These are phyloP conservation scores for Elsinoe fawcettii DNA, from an alignment of 2,329 filamentous ascomycete genomes.

Conservation along the genomic window DNA sequence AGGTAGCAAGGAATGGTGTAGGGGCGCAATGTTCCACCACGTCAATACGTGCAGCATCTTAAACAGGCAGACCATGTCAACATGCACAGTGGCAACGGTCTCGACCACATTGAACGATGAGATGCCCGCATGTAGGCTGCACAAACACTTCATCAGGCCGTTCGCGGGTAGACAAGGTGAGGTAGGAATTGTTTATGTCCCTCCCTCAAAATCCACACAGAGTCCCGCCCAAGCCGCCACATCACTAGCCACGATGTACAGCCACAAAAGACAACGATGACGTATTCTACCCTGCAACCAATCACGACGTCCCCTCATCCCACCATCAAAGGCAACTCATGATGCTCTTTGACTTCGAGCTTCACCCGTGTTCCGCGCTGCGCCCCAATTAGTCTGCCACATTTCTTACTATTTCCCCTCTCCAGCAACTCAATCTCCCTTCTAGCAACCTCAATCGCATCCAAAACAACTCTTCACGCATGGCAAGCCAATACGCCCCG, in stretches of 20 bases:
- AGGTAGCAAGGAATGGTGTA: too few relatives aligned
- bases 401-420: background rate
- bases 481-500: constrained; percentile 21
- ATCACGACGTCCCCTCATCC: background rate
- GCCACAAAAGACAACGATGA: background rate
- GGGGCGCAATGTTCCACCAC: too few relatives aligned
- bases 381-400: background rate
- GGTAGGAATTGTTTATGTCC: background rate
- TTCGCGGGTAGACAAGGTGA: too few relatives aligned
- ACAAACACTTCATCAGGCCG: too few relatives aligned
- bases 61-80: too few relatives aligned
- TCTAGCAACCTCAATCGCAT: background rate
- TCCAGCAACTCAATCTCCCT: background rate
- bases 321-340: background rate
- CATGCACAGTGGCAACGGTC: too few relatives aligned
- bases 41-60: too few relatives aligned
- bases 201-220: too few relatives aligned
- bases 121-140: too few relatives aligned
- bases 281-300: background rate
- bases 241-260: background rate
- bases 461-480: background rate
- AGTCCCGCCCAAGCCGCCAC: background rate
- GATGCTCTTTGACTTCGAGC: background rate
- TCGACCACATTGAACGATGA: too few relatives aligned
- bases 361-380: background rate